These are phyloP conservation scores for Mycena olivaceomarginata DNA, from an alignment of 768 basidiomycete species.

Conservation along the genomic window DNA sequence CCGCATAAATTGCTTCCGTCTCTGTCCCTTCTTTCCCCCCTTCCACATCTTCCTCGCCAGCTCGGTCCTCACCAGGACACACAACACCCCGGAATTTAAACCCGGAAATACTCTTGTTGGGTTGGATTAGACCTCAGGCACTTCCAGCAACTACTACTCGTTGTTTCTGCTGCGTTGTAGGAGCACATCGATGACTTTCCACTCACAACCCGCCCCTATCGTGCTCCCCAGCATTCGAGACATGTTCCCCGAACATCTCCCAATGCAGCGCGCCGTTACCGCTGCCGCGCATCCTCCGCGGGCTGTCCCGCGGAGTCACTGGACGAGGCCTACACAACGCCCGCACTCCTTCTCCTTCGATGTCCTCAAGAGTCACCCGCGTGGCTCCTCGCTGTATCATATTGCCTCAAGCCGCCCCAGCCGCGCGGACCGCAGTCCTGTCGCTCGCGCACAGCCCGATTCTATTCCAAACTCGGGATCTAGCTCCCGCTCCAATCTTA, in stretches of 20 bases:
- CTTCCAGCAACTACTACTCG: too few species aligned
- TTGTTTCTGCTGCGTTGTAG: too few species aligned
- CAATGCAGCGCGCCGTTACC: neutral
- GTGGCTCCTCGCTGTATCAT: constrained; percentile 21
- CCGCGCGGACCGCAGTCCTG: neutral
- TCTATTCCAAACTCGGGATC: neutral
- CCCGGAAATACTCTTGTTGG: too few species aligned
- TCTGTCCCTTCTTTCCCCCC: too few species aligned
- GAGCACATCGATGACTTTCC: constrained; percentile 6
- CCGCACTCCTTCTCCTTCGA: constrained; percentile 26
- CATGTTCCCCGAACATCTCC: constrained; percentile 36
- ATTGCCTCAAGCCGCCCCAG: constrained; percentile 20
- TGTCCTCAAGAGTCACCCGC: constrained; percentile 32
- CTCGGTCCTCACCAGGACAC: too few species aligned
- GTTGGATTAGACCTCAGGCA: too few species aligned
- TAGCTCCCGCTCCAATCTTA: neutral
- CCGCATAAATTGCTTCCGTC: too few species aligned
- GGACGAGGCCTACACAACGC: neutral
- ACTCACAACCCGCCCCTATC: neutral
- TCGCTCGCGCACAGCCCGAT: neutral
- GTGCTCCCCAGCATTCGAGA: constrained; percentile 36
- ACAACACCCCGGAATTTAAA: too few species aligned
- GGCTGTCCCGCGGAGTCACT: neutral
- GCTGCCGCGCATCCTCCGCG: neutral
- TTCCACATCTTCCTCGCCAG: too few species aligned